phyloP scores from a whole-genome alignment of 2,329 filamentous ascomycete species.

The Botryotinia globosa region DNA sequence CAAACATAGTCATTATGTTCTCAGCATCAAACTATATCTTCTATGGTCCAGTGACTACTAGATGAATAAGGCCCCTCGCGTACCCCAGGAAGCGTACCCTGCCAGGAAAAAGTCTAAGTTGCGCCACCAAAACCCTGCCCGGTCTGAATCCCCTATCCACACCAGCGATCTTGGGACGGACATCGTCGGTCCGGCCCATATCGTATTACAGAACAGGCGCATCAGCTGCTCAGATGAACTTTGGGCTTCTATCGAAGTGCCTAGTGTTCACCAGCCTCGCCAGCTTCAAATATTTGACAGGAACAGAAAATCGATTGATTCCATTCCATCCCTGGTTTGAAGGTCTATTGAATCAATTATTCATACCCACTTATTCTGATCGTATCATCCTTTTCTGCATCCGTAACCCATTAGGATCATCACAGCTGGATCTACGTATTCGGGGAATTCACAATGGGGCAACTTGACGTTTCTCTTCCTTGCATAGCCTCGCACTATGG shows the following conservation, averaged over 20 bases:
- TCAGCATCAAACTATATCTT: background rate
- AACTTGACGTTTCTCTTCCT: conserved; percentile 27
- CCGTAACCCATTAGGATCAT: conserved; percentile 24
- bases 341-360: background rate
- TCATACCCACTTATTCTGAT: conserved; percentile 26
- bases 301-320: background rate
- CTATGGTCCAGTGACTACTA: conserved; percentile 11
- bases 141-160: conserved; percentile 9
- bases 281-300: conserved; percentile 12
- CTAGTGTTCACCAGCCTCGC: conserved; percentile 27
- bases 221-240: conserved; percentile 28
- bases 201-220: conserved; percentile 23
- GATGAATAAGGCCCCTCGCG: background rate
- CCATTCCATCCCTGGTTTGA: background rate
- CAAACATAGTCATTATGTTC: background rate
- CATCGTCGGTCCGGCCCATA: conserved; percentile 29
- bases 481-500: conserved; percentile 25
- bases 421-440: conserved; percentile 26
- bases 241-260: background rate
- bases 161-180: conserved; percentile 15
- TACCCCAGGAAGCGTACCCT: conserved; percentile 9
- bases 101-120: conserved; percentile 20
- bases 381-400: conserved; percentile 27
- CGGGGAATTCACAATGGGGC: conserved; percentile 16
- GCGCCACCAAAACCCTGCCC: conserved; percentile 27